These are phyloP conservation scores for Hortiboletus campestris DNA, from an alignment of 768 basidiomycete species.

Conservation along the genomic window DNA sequence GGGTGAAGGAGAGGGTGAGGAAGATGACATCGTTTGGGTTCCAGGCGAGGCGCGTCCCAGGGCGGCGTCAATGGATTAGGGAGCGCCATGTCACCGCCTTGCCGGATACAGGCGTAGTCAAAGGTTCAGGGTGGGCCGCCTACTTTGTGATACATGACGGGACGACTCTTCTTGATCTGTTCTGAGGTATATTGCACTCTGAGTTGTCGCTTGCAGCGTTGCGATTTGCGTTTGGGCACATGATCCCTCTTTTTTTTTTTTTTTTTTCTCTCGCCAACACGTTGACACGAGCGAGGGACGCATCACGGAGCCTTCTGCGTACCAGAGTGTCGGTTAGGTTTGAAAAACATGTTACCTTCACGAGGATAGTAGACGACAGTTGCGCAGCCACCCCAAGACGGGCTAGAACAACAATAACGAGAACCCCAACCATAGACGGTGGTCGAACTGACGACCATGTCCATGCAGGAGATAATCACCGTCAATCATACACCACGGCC, in stretches of 20 bases:
- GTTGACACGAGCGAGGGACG: not conserved
- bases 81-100: slow-evolving; percentile 9
- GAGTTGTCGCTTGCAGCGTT: not conserved
- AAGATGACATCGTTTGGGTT: slow-evolving; percentile 36
- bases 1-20: slow-evolving; percentile 24
- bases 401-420: slow-evolving; percentile 7
- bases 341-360: slow-evolving; percentile 4
- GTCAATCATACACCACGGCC: slow-evolving; percentile 14
- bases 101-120: slow-evolving; percentile 1
- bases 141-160: slow-evolving; percentile 10
- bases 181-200: slow-evolving; percentile 21
- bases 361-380: slow-evolving; percentile 5
- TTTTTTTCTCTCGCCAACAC: not conserved
- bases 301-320: slow-evolving; percentile 10
- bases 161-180: slow-evolving; percentile 5
- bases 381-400: slow-evolving; percentile 1
- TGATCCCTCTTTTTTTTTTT: slow-evolving; percentile 1
- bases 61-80: slow-evolving; percentile 10
- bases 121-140: slow-evolving; percentile 19
- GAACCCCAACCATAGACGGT: slow-evolving; percentile 2
- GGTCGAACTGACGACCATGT: not conserved
- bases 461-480: slow-evolving; percentile 27
- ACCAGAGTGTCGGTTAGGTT: slow-evolving; percentile 19
- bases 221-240: slow-evolving; percentile 13
- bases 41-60: slow-evolving; percentile 13